phyloP scores from a whole-genome alignment of 371 early-diverging fungal genomes.

The Saksenaea oblongispora region DNA sequence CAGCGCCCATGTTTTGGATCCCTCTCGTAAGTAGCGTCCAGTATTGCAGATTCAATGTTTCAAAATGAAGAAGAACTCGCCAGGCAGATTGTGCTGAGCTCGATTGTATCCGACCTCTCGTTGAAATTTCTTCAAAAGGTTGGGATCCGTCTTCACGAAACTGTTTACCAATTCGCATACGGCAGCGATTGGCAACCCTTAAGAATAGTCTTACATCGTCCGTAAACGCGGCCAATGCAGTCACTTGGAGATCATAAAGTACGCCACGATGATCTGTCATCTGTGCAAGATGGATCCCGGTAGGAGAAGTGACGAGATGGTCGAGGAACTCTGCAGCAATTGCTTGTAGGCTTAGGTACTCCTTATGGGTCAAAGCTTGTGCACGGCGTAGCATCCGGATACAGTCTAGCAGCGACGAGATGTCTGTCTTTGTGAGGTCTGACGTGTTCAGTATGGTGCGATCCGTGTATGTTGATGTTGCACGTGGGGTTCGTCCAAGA shows the following conservation, averaged over 20 bases:
- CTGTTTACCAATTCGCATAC: conserved; percentile 62
- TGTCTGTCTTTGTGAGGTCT: conserved; percentile 46
- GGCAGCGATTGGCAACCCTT: conserved; percentile 63
- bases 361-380: conserved; percentile 63
- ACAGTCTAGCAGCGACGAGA: conserved; percentile 59
- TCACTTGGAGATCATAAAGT: conserved; percentile 65
- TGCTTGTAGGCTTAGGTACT: conserved; percentile 59
- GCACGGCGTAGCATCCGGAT: conserved; percentile 55
- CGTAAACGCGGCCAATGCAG: conserved; percentile 63
- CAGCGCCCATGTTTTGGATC: conserved; percentile 39
- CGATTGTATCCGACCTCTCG: background rate
- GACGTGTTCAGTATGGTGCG: conserved; percentile 34
- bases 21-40: conserved; percentile 53
- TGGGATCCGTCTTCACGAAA: conserved; percentile 41
- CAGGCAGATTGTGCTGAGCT: background rate
- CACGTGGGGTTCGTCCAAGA: conserved; percentile 55
- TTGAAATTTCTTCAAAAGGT: conserved; percentile 35
- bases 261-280: conserved; percentile 67
- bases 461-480: conserved; percentile 51
- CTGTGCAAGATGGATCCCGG: conserved; percentile 61
- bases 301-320: conserved; percentile 59
- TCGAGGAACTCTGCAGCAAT: conserved; percentile 61
- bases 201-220: conserved; percentile 64
- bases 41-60: conserved; percentile 52
- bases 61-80: conserved; percentile 25